A percentile compares a stretch with the other conserved stretches of the same genome.
phyloP scores from a whole-genome alignment of 1,284 basidiomycete genomes.

The Cryptococcus deneoformans region DNA sequence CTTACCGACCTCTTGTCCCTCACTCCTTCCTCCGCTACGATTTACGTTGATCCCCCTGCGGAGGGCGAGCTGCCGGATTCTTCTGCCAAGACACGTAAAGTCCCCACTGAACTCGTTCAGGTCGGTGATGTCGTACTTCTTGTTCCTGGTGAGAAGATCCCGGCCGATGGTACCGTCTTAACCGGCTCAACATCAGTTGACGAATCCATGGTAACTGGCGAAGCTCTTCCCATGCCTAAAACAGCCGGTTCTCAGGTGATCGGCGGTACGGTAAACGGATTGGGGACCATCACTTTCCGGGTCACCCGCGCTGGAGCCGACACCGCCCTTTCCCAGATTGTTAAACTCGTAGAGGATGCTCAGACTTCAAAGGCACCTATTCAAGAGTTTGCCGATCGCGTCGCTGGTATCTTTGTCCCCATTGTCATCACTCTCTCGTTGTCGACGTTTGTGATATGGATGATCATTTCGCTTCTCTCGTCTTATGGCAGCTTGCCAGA shows the following conservation, averaged over 20 bases:
- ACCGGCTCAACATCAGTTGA: slow-evolving; percentile 85
- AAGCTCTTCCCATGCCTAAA: slow-evolving; percentile 88
- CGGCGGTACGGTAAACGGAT: slow-evolving; percentile 94
- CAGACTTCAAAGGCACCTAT: slow-evolving; percentile 98
- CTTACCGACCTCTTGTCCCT: slow-evolving; percentile 95
- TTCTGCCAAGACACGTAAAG: slow-evolving; percentile 74
- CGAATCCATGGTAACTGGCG: slow-evolving; percentile 97
- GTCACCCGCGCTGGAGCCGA: slow-evolving; percentile 95
- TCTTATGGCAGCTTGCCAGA: slow-evolving; percentile 63
- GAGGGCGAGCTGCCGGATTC: slow-evolving; percentile 54
- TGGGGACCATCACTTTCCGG: slow-evolving; percentile 92
- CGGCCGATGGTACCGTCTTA: slow-evolving; percentile 89
- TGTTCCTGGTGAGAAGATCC: slow-evolving; percentile 93
- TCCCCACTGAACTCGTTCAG: slow-evolving; percentile 92
- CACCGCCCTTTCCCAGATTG: slow-evolving; percentile 94
- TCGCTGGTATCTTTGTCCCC: slow-evolving; percentile 96
- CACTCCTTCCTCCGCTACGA: slow-evolving; percentile 89
- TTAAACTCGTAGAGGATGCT: slow-evolving; percentile 94
- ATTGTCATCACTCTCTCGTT: slow-evolving; percentile 78
- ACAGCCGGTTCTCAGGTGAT: slow-evolving; percentile 78
- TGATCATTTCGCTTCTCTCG: slow-evolving; percentile 66
- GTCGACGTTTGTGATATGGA: slow-evolving; percentile 83
- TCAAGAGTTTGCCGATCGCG: slow-evolving; percentile 91
- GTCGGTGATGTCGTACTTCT: slow-evolving; percentile 92
- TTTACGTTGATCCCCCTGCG: slow-evolving; percentile 62